Base-by-base conservation (phyloP, 2,329 filamentous ascomycete species). In the Cordyceps javanica region DNA sequence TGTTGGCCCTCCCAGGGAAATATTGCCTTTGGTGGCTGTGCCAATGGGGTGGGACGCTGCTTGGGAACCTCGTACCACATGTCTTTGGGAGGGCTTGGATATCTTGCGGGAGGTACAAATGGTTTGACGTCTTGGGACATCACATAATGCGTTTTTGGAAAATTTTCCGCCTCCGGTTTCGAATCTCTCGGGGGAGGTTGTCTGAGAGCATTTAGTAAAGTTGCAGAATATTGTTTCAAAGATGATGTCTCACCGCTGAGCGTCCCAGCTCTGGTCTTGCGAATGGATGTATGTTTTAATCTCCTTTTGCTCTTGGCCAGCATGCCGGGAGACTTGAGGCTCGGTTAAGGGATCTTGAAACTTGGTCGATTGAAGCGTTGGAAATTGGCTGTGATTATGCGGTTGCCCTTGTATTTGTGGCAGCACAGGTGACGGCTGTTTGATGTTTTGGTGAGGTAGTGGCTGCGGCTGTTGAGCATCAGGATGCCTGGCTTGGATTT, bases 1-100 rank as follows among this genome's bases (percentile, higher is more conserved):
- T 82, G 82, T 59, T 86, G 76, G 42, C 72, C 74, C 71, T 99
- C 94, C 94, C 94, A 99, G 0, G 94, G 94, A 70, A 99, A 99
- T 50, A 97, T 86, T 3, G 86, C 80, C 49, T 81, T 80, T 14
- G 86, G 82, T 60, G 76, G 81, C 62, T 85, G 77, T 44, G 80
- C 64, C n/a, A 67, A 65, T 25, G 71, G 75, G 49, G 83, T 79
- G 23, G 83, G 83, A 19, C 77, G 76, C 59, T 82, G 80, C 61
- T 80, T 83, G 5, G 91, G 91, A 36, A 95, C 82, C 65, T 93
- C 78, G 69, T 94, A 96, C 80, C 88, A 94, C 90, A 96, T 92
- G 67, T 92, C 82, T 70, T 82, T 88, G 0, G 92, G 91, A 19
- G 91, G 90, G 67, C 90, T 89, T 3, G 92, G 90, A 66, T 96